Conservation (phyloP, 2,329 filamentous ascomycete species). For the Fusarium sulawesiense region DNA sequence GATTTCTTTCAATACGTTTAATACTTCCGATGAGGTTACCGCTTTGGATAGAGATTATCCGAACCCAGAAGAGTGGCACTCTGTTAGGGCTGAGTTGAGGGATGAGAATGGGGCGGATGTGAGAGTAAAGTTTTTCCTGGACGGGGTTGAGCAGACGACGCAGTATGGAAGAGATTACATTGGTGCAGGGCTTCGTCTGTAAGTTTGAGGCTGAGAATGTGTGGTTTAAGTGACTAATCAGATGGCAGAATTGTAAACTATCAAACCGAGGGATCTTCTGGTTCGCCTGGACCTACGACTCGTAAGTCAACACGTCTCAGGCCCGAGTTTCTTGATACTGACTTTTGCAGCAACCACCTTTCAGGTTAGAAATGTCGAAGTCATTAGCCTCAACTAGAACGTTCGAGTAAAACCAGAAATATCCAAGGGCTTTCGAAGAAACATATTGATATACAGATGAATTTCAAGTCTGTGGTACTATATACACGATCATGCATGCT, state of each 20-base stretch:
- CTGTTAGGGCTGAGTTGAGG: conserved; percentile 32
- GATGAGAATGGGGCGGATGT: conserved; percentile 35
- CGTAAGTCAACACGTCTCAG: neutral
- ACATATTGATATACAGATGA: no score
- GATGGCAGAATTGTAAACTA: conserved; percentile 26
- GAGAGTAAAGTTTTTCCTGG: conserved; percentile 38
- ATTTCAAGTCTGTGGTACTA: neutral
- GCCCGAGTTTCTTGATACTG: neutral
- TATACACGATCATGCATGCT: neutral
- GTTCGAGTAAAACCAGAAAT: neutral
- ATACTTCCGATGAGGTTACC: conserved; percentile 27
- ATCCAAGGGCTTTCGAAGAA: neutral
- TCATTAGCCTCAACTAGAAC: conserved; percentile 29
- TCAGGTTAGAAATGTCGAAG: conserved; percentile 29
- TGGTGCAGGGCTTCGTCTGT: conserved; percentile 29
- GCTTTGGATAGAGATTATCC: conserved; percentile 29
- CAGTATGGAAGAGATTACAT: conserved; percentile 35
- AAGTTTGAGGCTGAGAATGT: neutral
- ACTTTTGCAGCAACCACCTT: conserved; percentile 20
- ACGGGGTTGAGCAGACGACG: conserved; percentile 28
- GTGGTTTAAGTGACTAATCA: neutral
- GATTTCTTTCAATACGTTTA: conserved; percentile 39
- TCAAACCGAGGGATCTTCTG: conserved; percentile 35
- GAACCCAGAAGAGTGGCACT: conserved; percentile 27
- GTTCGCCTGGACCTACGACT: conserved; percentile 24